These are phyloP conservation scores for Saprolegnia diclina DNA, from an alignment of 352 stramenopile genomes.

Conservation along the genomic window DNA sequence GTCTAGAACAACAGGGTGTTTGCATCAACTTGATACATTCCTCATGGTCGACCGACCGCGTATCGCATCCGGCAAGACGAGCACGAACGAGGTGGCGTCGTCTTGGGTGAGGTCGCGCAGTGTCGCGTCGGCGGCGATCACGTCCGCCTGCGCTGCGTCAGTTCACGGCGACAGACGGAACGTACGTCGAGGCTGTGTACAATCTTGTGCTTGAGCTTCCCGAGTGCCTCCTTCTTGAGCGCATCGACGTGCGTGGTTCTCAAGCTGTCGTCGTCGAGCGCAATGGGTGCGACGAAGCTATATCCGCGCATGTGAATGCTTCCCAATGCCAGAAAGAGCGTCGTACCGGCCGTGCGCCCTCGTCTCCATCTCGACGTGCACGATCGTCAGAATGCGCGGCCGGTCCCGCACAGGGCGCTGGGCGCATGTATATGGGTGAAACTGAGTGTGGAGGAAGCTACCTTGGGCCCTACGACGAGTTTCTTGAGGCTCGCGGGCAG, in stretches of 20 bases:
- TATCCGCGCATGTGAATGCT: background rate
- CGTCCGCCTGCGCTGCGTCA: background rate
- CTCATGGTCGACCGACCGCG: background rate
- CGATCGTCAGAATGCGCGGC: slow-evolving; percentile 1
- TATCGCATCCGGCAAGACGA: slow-evolving; percentile 12
- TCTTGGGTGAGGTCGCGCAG: background rate
- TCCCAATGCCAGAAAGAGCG: background rate
- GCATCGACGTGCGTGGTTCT: background rate
- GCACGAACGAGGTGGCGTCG: slow-evolving; percentile 12
- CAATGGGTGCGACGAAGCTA: slow-evolving; percentile 9
- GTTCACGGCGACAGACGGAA: background rate
- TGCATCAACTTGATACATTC: too few species aligned
- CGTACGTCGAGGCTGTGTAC: background rate
- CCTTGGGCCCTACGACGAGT: background rate
- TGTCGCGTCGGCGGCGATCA: background rate
- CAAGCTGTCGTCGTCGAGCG: background rate
- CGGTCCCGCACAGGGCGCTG: background rate
- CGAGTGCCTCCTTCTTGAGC: slow-evolving; percentile 16
- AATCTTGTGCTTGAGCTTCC: slow-evolving; percentile 23
- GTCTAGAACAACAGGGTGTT: too few species aligned
- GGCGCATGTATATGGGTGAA: background rate
- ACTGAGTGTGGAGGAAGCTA: background rate
- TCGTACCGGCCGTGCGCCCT: background rate
- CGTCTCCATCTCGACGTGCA: background rate
- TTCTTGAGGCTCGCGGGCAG: background rate